Conservation (phyloP, 345 rosid genomes). For the Corchorus olitorius region DNA sequence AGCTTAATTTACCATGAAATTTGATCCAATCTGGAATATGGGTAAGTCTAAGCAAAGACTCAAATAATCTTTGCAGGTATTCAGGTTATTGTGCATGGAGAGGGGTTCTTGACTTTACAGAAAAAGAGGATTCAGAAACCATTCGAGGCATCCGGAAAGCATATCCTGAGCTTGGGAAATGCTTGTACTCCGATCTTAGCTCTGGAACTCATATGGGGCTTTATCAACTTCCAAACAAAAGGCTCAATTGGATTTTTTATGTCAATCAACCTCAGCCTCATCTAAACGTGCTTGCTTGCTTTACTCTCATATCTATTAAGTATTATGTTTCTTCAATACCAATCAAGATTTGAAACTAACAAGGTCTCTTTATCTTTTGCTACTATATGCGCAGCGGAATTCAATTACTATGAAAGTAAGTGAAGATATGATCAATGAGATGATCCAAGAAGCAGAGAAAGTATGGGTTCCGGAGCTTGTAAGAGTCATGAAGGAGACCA, state of each 20-base stretch:
- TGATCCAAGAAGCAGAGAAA: constrained; percentile 67
- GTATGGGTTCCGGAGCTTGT: constrained; percentile 67
- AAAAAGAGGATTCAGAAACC: constrained; percentile 49
- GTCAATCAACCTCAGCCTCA: constrained; percentile 70
- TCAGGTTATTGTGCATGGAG: constrained; percentile 88
- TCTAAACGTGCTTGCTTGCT: constrained; percentile 45
- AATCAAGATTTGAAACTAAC: neutral
- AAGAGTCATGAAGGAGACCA: constrained; percentile 59
- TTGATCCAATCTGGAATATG: too few relatives aligned
- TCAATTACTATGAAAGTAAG: constrained; percentile 70
- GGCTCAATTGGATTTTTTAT: constrained; percentile 83
- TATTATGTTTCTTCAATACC: neutral
- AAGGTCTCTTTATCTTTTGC: neutral
- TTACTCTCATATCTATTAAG: neutral
- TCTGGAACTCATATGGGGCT: constrained; percentile 53
- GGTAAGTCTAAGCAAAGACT: too few relatives aligned
- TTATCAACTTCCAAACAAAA: constrained; percentile 58
- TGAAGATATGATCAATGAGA: constrained; percentile 51
- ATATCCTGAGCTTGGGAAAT: constrained; percentile 71
- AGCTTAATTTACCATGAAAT: neutral
- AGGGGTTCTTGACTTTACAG: constrained; percentile 72
- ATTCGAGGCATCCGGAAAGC: constrained; percentile 42
- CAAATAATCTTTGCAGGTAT: constrained; percentile 45
- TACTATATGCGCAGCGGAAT: constrained; percentile 37
- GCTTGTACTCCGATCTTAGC: constrained; percentile 63